These are phyloP conservation scores for Ogataea siamensis DNA, from an alignment of 805 yeast genomes.

Conservation along the genomic window DNA sequence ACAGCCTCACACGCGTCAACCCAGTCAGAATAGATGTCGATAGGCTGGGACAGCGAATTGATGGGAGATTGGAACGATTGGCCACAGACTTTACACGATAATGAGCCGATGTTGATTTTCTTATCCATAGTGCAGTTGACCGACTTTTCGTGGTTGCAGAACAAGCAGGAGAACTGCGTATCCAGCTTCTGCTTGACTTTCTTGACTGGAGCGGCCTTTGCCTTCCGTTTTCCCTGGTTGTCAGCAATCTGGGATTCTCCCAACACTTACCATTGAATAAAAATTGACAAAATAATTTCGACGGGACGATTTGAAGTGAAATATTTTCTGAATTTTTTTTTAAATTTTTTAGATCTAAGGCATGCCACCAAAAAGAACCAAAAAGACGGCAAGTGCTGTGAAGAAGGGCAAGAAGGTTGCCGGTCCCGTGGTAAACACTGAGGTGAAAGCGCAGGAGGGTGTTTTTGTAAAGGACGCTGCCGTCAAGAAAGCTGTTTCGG, in stretches of 20 bases:
- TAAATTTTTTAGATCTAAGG: slow-evolving; percentile 7
- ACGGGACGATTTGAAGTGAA: slow-evolving; percentile 7
- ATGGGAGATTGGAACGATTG: slow-evolving; percentile 88
- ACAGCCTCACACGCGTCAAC: slow-evolving; percentile 93
- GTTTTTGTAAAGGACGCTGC: slow-evolving; percentile 22
- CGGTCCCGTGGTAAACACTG: slow-evolving; percentile 11
- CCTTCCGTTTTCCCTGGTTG: slow-evolving; percentile 56
- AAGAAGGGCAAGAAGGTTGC: slow-evolving; percentile 20
- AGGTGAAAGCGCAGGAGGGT: slow-evolving; percentile 48
- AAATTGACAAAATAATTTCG: slow-evolving; percentile 1
- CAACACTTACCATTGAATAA: slow-evolving; percentile 9
- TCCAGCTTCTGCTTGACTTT: slow-evolving; percentile 77
- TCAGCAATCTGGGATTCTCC: not conserved
- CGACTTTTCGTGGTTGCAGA: slow-evolving; percentile 93
- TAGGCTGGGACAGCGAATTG: slow-evolving; percentile 81
- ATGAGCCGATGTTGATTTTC: slow-evolving; percentile 76
- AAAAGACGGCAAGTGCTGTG: slow-evolving; percentile 17
- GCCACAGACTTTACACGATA: slow-evolving; percentile 91
- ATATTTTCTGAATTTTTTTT: slow-evolving; percentile 9
- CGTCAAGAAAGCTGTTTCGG: slow-evolving; percentile 54
- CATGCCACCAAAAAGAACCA: slow-evolving; percentile 26
- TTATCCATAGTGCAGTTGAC: slow-evolving; percentile 87
- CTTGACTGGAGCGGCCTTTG: slow-evolving; percentile 78
- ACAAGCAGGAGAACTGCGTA: slow-evolving; percentile 82
- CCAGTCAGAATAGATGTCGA: slow-evolving; percentile 96